Evolutionary conservation across 148 eudicot genomes (phyloP), one percentile per base, ranked within the genome.

Genomic region (Rhododendron williamsianum): DNA sequence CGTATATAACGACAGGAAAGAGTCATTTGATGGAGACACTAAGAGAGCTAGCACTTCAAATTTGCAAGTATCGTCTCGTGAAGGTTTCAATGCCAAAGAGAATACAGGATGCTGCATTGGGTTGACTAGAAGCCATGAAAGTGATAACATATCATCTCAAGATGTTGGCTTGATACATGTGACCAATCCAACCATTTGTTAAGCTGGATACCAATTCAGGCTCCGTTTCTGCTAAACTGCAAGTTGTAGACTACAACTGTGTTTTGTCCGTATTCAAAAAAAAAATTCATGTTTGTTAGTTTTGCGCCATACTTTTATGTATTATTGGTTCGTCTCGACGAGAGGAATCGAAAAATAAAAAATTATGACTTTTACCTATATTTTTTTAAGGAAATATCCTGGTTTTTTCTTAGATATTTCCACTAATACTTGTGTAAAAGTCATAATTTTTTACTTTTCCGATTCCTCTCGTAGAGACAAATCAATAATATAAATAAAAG

Each of bases 41-140:
- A 85, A 48, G 18, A 48, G 15, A 23, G 19, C 52, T 27, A 12
- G 51, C 49, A n/a, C 43, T 80, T 80, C 83, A 21, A 54, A 49
- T 79, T 80, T 85, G 83, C 82, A 25, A 83, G 10, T 85, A 23
- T 51, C 9, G 4, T 54, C 80, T 69, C 45, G n/a, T 71, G 84
- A 81, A 63, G 76, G 52, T 74, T 56, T 54, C n/a, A 81, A 54
- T 48, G 23, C 82, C 43, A 10, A 73, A 45, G 82, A 60, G 48
- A 60, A 60, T 58, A 60, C 49, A 36, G 83, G 49, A 36, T 58
- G 72, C 83, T 36, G 65, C n/a, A 36, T 6, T 80, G 65, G 21
- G 16, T 78, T 78, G 54, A 45, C 13, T 27, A 78, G 54, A 78
- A 43, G 81, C 54, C 16, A 6, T 80, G 82, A 51, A 80, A 80